These are phyloP conservation scores for Colletotrichum australisinense DNA, from an alignment of 2,329 filamentous ascomycete genomes.

Conservation along the genomic window DNA sequence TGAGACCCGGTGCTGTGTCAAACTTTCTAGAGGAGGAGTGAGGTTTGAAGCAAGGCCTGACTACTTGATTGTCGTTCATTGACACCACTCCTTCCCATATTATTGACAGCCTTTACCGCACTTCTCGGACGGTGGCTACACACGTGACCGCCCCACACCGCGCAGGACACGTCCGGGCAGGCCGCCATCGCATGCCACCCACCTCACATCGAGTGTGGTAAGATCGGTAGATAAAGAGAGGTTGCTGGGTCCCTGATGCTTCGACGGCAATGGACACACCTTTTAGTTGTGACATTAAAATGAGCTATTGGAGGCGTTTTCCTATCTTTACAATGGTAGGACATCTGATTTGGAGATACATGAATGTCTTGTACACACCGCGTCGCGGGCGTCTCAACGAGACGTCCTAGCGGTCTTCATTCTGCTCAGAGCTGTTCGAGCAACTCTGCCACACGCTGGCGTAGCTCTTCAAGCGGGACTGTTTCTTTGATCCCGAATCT, in stretches of 20 bases:
- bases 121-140: not conserved
- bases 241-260: no score
- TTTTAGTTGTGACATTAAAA: not conserved
- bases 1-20: not conserved
- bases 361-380: not conserved
- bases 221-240: no score
- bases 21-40: not conserved
- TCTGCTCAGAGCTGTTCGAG: conserved; percentile 60
- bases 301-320: not conserved
- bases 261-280: no score
- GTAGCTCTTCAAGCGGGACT: conserved; percentile 63
- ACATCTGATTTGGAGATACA: not conserved
- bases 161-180: not conserved
- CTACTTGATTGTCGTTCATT: not conserved
- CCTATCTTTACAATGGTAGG: not conserved
- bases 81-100: not conserved
- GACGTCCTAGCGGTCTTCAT: not conserved
- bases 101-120: not conserved
- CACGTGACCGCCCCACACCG: conserved; percentile 2
- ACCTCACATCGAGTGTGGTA: not conserved
- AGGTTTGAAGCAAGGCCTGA: not conserved
- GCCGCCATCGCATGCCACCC: not conserved
- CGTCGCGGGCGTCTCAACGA: not conserved
- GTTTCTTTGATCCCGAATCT: conserved; percentile 71
- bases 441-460: conserved; percentile 55